Evolutionary conservation across 73 alveolate genomes (phyloP).

Genomic region (Paramecium pentaurelia): DNA sequence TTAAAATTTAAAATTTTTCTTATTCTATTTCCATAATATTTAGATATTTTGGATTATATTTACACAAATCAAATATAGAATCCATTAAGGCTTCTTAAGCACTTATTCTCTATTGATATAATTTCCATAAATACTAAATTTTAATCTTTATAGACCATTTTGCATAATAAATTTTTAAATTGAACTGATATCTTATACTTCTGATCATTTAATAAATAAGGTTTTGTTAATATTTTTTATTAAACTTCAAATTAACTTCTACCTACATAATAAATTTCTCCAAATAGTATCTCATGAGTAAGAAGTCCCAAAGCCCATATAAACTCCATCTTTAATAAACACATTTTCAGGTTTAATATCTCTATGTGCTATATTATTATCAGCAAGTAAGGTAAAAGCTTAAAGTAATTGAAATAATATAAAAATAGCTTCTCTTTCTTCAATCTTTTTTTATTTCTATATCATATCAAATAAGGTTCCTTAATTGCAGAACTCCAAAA

Average conservation of each 20-base stretch:
- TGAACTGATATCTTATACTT: no score
- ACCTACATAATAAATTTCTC: slow-evolving; percentile 47
- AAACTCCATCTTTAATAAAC: slow-evolving; percentile 55
- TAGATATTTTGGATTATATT: no score
- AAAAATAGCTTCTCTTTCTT: slow-evolving; percentile 35
- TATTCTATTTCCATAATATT: no score
- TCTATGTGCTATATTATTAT: slow-evolving; percentile 49
- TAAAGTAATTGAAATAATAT: slow-evolving; percentile 6
- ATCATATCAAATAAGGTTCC: slow-evolving; percentile 45
- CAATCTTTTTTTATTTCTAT: neutral
- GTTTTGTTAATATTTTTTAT: slow-evolving; percentile 4
- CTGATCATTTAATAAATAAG: no score
- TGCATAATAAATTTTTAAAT: no score
- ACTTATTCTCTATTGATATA: no score
- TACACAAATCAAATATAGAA: no score
- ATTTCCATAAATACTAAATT: no score
- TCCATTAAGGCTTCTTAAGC: no score
- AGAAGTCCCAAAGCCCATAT: slow-evolving; percentile 48
- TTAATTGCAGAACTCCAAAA: slow-evolving; percentile 53
- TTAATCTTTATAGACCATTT: no score
- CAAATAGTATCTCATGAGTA: slow-evolving; percentile 47
- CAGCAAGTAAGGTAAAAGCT: neutral
- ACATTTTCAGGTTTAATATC: slow-evolving; percentile 59
- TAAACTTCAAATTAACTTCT: slow-evolving; percentile 47
- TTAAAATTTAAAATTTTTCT: no score